A percentile compares a stretch with the other conserved stretches of the same genome.
These are phyloP conservation scores for Lipomyces yamadae DNA, from an alignment of 805 yeast genomes.

Conservation along the genomic window DNA sequence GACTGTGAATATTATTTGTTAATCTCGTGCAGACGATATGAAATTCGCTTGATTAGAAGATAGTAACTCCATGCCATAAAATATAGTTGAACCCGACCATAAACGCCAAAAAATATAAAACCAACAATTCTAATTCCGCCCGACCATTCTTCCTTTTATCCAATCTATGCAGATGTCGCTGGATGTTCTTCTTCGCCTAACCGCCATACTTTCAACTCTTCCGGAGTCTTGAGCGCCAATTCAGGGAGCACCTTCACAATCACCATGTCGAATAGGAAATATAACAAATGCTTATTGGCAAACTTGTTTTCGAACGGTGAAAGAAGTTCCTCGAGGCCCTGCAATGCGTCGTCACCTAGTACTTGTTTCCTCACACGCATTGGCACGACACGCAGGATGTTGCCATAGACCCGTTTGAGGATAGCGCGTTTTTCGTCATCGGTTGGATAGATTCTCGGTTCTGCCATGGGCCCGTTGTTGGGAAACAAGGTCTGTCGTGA, in stretches of 20 bases:
- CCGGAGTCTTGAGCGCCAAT: slow-evolving; percentile 40
- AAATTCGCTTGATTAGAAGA: background rate
- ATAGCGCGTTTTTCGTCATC: slow-evolving; percentile 48
- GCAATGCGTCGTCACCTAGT: slow-evolving; percentile 36
- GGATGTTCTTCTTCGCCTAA: slow-evolving; percentile 31
- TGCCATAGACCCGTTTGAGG: slow-evolving; percentile 29
- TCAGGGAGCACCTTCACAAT: slow-evolving; percentile 42
- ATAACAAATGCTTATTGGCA: slow-evolving; percentile 44
- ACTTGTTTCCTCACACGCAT: slow-evolving; percentile 31
- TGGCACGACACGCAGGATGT: slow-evolving; percentile 35
- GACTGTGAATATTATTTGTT: background rate
- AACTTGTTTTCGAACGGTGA: slow-evolving; percentile 40
- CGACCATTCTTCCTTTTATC: background rate
- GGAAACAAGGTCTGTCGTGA: slow-evolving; percentile 54
- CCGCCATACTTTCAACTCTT: slow-evolving; percentile 37
- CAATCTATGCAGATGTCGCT: background rate
- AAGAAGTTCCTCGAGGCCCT: slow-evolving; percentile 39
- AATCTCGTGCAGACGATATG: background rate
- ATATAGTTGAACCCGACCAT: background rate
- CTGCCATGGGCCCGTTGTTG: slow-evolving; percentile 56
- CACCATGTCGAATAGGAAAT: slow-evolving; percentile 41
- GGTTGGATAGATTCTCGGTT: slow-evolving; percentile 52
- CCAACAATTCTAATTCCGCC: background rate
- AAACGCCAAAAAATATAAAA: background rate
- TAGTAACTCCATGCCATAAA: background rate